A percentile compares a stretch with the other conserved stretches of the same genome.
Evolutionary conservation across 2,329 filamentous ascomycete species (phyloP).

Genomic region (Fusarium citri): DNA sequence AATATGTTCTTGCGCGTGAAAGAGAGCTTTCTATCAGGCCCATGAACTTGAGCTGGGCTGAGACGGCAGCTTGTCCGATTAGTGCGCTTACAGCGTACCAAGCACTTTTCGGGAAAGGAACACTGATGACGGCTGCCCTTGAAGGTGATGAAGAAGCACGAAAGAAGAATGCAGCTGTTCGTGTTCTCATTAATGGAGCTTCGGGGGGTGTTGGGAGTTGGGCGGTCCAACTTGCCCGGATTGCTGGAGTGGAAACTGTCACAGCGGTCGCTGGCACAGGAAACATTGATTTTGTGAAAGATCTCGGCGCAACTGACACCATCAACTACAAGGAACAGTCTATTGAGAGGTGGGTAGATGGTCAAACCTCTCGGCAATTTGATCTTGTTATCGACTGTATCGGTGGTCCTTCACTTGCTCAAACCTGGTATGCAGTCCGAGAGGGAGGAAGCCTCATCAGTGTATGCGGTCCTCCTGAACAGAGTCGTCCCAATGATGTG

Average conservation of each 20-base stretch:
- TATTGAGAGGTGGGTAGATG: slow-evolving; percentile 20
- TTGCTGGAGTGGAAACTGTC: slow-evolving; percentile 7
- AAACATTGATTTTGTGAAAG: slow-evolving; percentile 5
- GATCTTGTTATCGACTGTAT: slow-evolving; percentile 37
- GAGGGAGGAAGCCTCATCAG: slow-evolving; percentile 24
- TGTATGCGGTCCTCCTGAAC: slow-evolving; percentile 19
- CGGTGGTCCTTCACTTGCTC: slow-evolving; percentile 10
- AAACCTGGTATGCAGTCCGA: slow-evolving; percentile 30
- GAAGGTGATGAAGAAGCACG: background rate
- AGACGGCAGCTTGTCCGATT: slow-evolving; percentile 54
- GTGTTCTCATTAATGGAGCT: slow-evolving; percentile 24
- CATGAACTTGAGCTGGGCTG: background rate
- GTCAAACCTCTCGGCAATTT: slow-evolving; percentile 5
- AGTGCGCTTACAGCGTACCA: slow-evolving; percentile 57
- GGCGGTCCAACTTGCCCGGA: slow-evolving; percentile 24
- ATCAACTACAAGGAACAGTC: slow-evolving; percentile 32
- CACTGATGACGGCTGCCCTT: slow-evolving; percentile 1
- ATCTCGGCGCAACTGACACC: slow-evolving; percentile 22
- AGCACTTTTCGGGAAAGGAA: slow-evolving; percentile 46
- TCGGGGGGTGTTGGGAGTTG: slow-evolving; percentile 30
- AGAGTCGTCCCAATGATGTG: slow-evolving; percentile 20
- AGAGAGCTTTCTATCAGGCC: background rate
- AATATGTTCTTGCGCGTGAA: background rate
- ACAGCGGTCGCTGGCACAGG: slow-evolving; percentile 6
- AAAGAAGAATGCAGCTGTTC: slow-evolving; percentile 4